Conservation (phyloP, 2,329 filamentous ascomycete genomes). For the Myriosclerotinia scirpicola region DNA sequence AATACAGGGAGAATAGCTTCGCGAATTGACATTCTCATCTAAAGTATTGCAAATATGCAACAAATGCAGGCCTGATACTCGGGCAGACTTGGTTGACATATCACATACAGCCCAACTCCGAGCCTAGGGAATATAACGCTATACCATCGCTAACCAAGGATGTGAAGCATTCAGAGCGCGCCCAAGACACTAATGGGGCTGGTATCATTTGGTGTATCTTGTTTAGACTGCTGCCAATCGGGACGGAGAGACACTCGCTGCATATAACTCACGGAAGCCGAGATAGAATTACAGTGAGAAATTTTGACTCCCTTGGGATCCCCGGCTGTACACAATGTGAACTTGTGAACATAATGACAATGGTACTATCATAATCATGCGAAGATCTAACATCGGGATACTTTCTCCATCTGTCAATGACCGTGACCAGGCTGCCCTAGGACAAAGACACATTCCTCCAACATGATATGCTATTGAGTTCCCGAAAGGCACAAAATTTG, state of each 20-base stretch:
- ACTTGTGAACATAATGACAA: slow-evolving; percentile 13
- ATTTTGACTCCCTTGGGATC: slow-evolving; percentile 8
- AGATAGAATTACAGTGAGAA: slow-evolving; percentile 7
- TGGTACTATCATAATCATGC: slow-evolving; percentile 12
- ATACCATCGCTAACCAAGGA: slow-evolving; percentile 5
- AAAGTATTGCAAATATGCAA: too few species aligned
- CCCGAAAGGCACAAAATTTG: background rate
- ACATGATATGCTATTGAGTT: background rate
- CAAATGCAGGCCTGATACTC: too few species aligned
- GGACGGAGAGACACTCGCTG: slow-evolving; percentile 10
- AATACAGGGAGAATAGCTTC: too few species aligned
- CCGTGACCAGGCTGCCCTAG: background rate
- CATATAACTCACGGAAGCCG: background rate
- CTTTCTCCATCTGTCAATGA: background rate
- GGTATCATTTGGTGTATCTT: background rate
- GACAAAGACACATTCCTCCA: slow-evolving; percentile 6
- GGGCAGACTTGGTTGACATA: background rate
- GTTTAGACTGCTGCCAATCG: background rate
- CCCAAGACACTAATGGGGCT: background rate
- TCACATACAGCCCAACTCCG: slow-evolving; percentile 52
- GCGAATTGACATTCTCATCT: too few species aligned
- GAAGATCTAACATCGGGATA: background rate
- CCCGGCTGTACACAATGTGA: background rate
- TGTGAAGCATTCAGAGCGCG: slow-evolving; percentile 3
- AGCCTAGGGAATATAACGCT: background rate